These are phyloP conservation scores for Alternaria infectoria DNA, from an alignment of 2,329 filamentous ascomycete species.

Conservation along the genomic window DNA sequence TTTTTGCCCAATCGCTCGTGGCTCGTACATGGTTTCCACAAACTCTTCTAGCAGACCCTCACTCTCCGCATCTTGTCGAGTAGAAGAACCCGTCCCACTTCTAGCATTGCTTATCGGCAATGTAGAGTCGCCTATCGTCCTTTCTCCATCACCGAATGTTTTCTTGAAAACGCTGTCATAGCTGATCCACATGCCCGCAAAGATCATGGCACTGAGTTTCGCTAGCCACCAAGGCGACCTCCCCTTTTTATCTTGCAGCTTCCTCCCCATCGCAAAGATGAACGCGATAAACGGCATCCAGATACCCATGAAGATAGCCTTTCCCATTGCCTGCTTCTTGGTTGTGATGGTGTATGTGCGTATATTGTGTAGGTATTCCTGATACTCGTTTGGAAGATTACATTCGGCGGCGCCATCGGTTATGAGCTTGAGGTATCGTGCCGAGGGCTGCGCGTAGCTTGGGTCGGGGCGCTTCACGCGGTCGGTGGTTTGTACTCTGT, in stretches of 20 bases:
- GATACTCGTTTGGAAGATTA: constrained; percentile 78
- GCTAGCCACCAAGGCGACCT: constrained; percentile 72
- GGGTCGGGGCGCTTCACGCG: constrained; percentile 67
- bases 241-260: constrained; percentile 70
- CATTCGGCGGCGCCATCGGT: constrained; percentile 80
- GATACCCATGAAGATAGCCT: constrained; percentile 64
- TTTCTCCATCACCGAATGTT: constrained; percentile 87
- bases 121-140: constrained; percentile 52
- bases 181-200: constrained; percentile 65
- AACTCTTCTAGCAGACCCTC: constrained; percentile 17
- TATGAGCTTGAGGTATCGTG: constrained; percentile 82
- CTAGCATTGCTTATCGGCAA: not conserved
- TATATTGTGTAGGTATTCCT: constrained; percentile 71
- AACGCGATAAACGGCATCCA: constrained; percentile 66
- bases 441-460: constrained; percentile 80
- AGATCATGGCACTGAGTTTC: constrained; percentile 58
- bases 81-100: not conserved
- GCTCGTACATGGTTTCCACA: not conserved
- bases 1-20: not conserved
- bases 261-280: constrained; percentile 56
- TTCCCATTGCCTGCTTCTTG: constrained; percentile 69
- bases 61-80: constrained; percentile 16
- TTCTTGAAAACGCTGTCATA: constrained; percentile 70
- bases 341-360: constrained; percentile 75
- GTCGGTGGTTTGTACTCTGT: constrained; percentile 28